Percentiles rank a stretch among this genome's conserved stretches.
These are phyloP conservation scores for Microdochium paspali DNA, from an alignment of 2,329 filamentous ascomycete genomes.

Conservation along the genomic window DNA sequence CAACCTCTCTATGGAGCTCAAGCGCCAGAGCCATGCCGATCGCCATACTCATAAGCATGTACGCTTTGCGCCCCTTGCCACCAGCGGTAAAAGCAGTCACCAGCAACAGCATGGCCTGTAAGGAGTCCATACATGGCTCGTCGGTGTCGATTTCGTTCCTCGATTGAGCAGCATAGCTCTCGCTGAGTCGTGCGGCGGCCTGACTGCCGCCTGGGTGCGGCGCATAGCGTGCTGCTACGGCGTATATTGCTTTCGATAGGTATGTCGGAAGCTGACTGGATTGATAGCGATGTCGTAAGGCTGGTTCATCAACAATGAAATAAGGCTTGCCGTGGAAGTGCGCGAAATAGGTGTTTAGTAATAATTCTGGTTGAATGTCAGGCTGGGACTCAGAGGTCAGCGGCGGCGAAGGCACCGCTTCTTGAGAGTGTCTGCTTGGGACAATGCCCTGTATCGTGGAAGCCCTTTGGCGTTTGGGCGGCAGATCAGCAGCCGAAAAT, in stretches of 20 bases:
- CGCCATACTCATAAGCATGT: slow-evolving; percentile 76
- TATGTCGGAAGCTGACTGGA: slow-evolving; percentile 53
- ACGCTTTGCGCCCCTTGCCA: slow-evolving; percentile 75
- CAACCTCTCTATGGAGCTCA: slow-evolving; percentile 69
- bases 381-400: slow-evolving; percentile 33
- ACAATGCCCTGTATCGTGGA: slow-evolving; percentile 20
- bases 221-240: slow-evolving; percentile 57
- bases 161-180: slow-evolving; percentile 64
- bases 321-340: slow-evolving; percentile 76
- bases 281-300: slow-evolving; percentile 62
- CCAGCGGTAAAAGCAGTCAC: slow-evolving; percentile 67
- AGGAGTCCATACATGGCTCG: slow-evolving; percentile 67
- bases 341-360: slow-evolving; percentile 72
- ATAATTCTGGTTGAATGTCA: slow-evolving; percentile 44
- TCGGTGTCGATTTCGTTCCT: slow-evolving; percentile 66
- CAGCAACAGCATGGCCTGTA: slow-evolving; percentile 69
- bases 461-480: slow-evolving; percentile 30
- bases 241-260: slow-evolving; percentile 47
- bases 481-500: slow-evolving; percentile 20
- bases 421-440: slow-evolving; percentile 17
- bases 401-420: slow-evolving; percentile 31
- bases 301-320: slow-evolving; percentile 69
- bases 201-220: slow-evolving; percentile 58
- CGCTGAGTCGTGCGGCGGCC: slow-evolving; percentile 56
- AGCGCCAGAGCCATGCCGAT: slow-evolving; percentile 78